Base-by-base conservation (phyloP, 345 rosid genomes). In the Eucalyptus sp. region DNA sequence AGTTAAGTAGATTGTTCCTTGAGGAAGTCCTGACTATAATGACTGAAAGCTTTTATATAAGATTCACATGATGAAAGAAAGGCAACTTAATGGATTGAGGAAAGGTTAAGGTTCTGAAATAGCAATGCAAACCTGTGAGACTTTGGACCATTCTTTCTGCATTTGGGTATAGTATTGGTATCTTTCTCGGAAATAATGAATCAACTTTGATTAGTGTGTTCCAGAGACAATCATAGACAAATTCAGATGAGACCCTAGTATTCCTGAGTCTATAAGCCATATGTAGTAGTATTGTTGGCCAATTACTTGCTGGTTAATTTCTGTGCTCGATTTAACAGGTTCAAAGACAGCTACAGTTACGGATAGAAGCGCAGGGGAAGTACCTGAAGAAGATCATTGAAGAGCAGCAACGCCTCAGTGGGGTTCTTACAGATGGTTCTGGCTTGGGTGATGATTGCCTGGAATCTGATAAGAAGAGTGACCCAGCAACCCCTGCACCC, bases 331-430 rank as follows among this genome's bases (percentile, higher is more conserved):
- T 83, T 51, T 50, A 86, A 90, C 93, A 97, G 99, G 99, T 97
- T 89, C 99, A 97, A 92, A 95, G 97, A 91, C 99, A 97, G 93
- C 93, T 97, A 89, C 99, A 97, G 86, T 91, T 96, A 89, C 96
- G 99, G 87, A 97, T 97, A 89, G 99, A 97, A 92, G 99, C 99
- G 50, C 99, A 97, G 88, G 98, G 99, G 54, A 96, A 96, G 94
- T 97, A 97, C 93, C 91, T 97, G 93, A 96, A 97, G 94, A 97
- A 96, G 94, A 97, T 97, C 91, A 96, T 97, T 87, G 99, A 96
- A 93, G 99, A 97, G 95, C 99, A 97, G 91, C 98, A 97, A 33
- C 95, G 96, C 71, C 94, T 95, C 15, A 94, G 94, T 89, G 98
- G 97, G 76, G 95, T 90, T 86, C 92, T 95, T 90, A 90, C 91